These are phyloP conservation scores for Cardamine chenopodiifolia DNA, from an alignment of 345 rosid species.

Conservation along the genomic window DNA sequence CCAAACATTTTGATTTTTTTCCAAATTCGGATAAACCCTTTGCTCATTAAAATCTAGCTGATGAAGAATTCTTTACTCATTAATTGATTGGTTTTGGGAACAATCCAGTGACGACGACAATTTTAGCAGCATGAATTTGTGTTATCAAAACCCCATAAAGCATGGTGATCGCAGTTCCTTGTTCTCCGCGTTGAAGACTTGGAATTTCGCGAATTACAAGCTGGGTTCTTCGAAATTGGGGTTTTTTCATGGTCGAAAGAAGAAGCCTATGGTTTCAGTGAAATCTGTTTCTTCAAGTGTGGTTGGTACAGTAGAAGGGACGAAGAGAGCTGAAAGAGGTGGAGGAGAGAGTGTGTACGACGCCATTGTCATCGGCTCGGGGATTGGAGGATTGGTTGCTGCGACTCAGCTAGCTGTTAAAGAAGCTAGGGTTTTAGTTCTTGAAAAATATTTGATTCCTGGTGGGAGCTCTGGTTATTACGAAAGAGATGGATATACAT, in stretches of 20 bases:
- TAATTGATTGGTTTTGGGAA: conserved; percentile 15
- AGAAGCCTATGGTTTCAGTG: conserved; percentile 4
- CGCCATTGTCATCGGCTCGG: conserved; percentile 90
- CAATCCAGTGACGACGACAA: conserved; percentile 21
- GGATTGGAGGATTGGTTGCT: conserved; percentile 91
- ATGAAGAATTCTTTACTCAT: neutral
- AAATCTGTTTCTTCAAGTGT: conserved; percentile 29
- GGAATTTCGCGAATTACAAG: conserved; percentile 13
- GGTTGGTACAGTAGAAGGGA: conserved; percentile 38
- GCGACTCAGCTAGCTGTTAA: conserved; percentile 88
- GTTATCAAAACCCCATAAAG: conserved; percentile 27
- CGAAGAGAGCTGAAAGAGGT: conserved; percentile 39
- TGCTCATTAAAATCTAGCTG: neutral
- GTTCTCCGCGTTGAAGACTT: conserved; percentile 29
- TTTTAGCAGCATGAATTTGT: conserved; percentile 30
- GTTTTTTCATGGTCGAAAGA: conserved; percentile 27
- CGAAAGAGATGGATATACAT: conserved; percentile 81
- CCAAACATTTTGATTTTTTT: neutral
- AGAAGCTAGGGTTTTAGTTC: conserved; percentile 81
- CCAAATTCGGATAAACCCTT: conserved; percentile 19
- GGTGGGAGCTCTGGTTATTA: conserved; percentile 97
- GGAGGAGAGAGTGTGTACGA: conserved; percentile 52
- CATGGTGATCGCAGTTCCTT: neutral
- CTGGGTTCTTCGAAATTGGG: conserved; percentile 6
- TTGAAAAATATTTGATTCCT: conserved; percentile 94